Conservation (phyloP, 2,329 filamentous ascomycete species). For the Alternaria triticimaculans region DNA sequence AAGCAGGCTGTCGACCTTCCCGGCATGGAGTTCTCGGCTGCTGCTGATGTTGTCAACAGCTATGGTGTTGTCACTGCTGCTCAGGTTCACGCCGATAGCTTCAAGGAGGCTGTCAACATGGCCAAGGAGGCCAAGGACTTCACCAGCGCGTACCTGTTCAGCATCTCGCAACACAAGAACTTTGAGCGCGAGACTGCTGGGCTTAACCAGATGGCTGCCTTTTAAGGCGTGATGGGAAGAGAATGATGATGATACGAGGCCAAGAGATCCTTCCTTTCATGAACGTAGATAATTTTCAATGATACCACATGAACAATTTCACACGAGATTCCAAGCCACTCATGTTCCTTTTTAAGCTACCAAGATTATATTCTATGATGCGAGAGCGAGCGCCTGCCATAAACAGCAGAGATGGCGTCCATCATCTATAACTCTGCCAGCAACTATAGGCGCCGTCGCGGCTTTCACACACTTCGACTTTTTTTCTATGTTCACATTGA, state of each 20-base stretch:
- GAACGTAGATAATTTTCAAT: constrained; percentile 1
- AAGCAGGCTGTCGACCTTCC: constrained; percentile 55
- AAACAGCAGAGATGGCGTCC: not conserved
- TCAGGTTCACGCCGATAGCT: constrained; percentile 59
- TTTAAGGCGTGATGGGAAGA: constrained; percentile 53
- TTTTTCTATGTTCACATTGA: not conserved
- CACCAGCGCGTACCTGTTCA: constrained; percentile 71
- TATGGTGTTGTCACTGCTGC: constrained; percentile 79
- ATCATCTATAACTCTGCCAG: not conserved
- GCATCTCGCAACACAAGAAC: constrained; percentile 75
- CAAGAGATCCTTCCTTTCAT: not conserved
- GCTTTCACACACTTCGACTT: too few species aligned
- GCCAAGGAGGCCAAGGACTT: constrained; percentile 73
- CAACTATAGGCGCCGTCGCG: too few species aligned
- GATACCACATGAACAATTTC: not conserved
- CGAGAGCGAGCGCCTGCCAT: too few species aligned
- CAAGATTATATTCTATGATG: not conserved
- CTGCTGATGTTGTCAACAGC: constrained; percentile 65
- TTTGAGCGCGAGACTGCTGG: constrained; percentile 78
- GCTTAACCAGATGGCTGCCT: constrained; percentile 70
- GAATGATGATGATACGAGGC: not conserved
- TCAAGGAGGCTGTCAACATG: constrained; percentile 68
- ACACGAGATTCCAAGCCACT: not conserved
- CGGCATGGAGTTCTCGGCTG: constrained; percentile 58
- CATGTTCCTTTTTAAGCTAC: not conserved